phyloP scores from a whole-genome alignment of 768 basidiomycete species.

The Candolleomyces aberdarensis region DNA sequence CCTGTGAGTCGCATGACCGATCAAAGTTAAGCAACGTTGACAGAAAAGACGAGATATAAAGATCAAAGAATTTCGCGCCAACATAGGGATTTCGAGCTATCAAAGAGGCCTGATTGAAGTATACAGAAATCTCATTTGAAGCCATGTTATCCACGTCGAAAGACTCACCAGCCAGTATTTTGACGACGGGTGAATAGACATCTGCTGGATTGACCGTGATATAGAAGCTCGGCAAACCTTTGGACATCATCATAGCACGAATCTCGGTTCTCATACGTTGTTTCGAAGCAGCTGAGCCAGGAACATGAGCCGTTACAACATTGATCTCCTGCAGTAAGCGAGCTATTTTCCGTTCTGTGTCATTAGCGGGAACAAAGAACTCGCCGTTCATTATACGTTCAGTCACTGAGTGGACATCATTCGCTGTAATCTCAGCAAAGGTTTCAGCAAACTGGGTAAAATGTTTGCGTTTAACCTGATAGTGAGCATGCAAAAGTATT shows the following conservation, averaged over 20 bases:
- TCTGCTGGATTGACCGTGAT: slow-evolving; percentile 45
- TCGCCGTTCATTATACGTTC: slow-evolving; percentile 20
- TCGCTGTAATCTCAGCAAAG: slow-evolving; percentile 21
- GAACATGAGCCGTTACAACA: slow-evolving; percentile 15
- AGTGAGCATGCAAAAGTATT: slow-evolving; percentile 26
- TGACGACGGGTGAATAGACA: slow-evolving; percentile 37
- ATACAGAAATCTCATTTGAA: slow-evolving; percentile 24
- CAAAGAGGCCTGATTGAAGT: slow-evolving; percentile 26
- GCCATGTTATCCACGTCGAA: slow-evolving; percentile 34
- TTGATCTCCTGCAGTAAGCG: slow-evolving; percentile 18
- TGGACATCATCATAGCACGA: slow-evolving; percentile 24
- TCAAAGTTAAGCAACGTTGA: too few species aligned
- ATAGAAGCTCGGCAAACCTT: slow-evolving; percentile 38
- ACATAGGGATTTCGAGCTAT: slow-evolving; percentile 38
- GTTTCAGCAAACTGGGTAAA: slow-evolving; percentile 24
- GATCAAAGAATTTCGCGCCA: slow-evolving; percentile 39
- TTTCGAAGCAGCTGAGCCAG: slow-evolving; percentile 27
- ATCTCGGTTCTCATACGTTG: slow-evolving; percentile 21
- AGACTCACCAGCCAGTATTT: slow-evolving; percentile 32
- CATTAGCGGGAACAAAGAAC: slow-evolving; percentile 8
- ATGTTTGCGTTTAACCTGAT: slow-evolving; percentile 22
- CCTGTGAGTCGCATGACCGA: slow-evolving; percentile 7
- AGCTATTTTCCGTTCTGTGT: slow-evolving; percentile 27
- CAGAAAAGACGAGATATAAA: too few species aligned
- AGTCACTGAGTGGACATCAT: slow-evolving; percentile 20